Percentiles rank a stretch among this genome's conserved stretches.
Evolutionary conservation across 2,329 filamentous ascomycete species (phyloP).

Genomic region (Ascochyta koolunga): DNA sequence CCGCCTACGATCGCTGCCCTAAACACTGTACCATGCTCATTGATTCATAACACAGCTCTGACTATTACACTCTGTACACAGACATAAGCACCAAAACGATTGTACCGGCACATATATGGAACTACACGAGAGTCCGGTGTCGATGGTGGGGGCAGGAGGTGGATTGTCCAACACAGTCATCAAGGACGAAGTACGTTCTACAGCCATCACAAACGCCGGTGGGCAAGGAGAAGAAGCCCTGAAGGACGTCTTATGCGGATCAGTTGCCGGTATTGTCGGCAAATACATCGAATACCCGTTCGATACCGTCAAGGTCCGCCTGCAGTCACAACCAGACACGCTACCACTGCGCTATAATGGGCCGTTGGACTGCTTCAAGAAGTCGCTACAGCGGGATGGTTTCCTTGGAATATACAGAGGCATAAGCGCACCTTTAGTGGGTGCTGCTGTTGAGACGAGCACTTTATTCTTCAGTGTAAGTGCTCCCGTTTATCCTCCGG

Average conservation of each 20-base stretch:
- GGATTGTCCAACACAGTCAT: slow-evolving; percentile 26
- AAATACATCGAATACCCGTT: slow-evolving; percentile 99
- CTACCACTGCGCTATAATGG: slow-evolving; percentile 82
- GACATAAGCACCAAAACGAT: slow-evolving; percentile 6
- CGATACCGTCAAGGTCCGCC: slow-evolving; percentile 95
- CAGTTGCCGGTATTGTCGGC: slow-evolving; percentile 85
- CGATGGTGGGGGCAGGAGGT: slow-evolving; percentile 41
- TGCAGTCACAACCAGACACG: slow-evolving; percentile 92
- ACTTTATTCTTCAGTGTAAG: slow-evolving; percentile 83
- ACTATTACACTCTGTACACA: slow-evolving; percentile 6
- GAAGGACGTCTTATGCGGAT: slow-evolving; percentile 89
- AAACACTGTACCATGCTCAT: slow-evolving; percentile 28
- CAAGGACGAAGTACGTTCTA: slow-evolving; percentile 25
- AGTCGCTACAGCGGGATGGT: slow-evolving; percentile 82
- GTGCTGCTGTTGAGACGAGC: slow-evolving; percentile 90
- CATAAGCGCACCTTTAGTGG: slow-evolving; percentile 87
- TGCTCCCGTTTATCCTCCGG: not conserved
- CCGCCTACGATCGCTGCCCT: slow-evolving; percentile 37
- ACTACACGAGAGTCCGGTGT: slow-evolving; percentile 35
- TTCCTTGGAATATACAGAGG: slow-evolving; percentile 84
- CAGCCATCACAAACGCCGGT: slow-evolving; percentile 18
- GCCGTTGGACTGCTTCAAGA: slow-evolving; percentile 89
- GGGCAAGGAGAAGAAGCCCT: slow-evolving; percentile 69
- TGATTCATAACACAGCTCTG: slow-evolving; percentile 23
- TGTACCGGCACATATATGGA: slow-evolving; percentile 33